Conservation (phyloP, 1,139 yeast species). For the Zygoascus hellenicus region DNA sequence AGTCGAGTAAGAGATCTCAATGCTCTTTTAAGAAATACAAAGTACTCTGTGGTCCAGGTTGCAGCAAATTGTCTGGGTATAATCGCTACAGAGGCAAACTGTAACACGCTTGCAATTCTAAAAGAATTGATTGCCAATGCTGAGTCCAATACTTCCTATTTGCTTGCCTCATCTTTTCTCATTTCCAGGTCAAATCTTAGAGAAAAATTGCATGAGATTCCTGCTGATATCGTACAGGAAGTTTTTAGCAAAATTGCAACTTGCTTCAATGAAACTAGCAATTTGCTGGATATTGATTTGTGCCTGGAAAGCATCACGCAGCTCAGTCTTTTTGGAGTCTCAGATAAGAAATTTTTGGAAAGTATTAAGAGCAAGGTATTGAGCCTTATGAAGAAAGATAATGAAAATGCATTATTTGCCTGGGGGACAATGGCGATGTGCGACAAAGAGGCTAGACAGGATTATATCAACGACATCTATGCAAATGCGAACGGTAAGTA, state of each 20-base stretch:
- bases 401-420: slow-evolving; percentile 55
- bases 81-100: slow-evolving; percentile 37
- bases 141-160: not conserved
- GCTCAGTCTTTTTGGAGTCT: slow-evolving; percentile 53
- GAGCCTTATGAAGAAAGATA: slow-evolving; percentile 49
- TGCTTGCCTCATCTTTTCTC: slow-evolving; percentile 8
- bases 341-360: slow-evolving; percentile 31
- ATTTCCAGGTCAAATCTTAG: slow-evolving; percentile 17
- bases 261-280: slow-evolving; percentile 12
- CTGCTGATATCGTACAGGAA: not conserved
- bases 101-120: not conserved
- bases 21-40: slow-evolving; percentile 12
- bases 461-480: slow-evolving; percentile 44
- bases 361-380: slow-evolving; percentile 27
- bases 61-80: slow-evolving; percentile 51
- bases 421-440: slow-evolving; percentile 53
- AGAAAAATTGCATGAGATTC: slow-evolving; percentile 8
- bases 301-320: slow-evolving; percentile 50
- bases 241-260: slow-evolving; percentile 8
- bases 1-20: slow-evolving; percentile 12
- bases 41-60: slow-evolving; percentile 24
- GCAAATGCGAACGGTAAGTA: slow-evolving; percentile 66
- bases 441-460: slow-evolving; percentile 29
- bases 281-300: slow-evolving; percentile 23
- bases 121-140: not conserved